These are phyloP conservation scores for Linnemannia schmuckeri DNA, from an alignment of 192 early-diverging fungal species.

Conservation along the genomic window DNA sequence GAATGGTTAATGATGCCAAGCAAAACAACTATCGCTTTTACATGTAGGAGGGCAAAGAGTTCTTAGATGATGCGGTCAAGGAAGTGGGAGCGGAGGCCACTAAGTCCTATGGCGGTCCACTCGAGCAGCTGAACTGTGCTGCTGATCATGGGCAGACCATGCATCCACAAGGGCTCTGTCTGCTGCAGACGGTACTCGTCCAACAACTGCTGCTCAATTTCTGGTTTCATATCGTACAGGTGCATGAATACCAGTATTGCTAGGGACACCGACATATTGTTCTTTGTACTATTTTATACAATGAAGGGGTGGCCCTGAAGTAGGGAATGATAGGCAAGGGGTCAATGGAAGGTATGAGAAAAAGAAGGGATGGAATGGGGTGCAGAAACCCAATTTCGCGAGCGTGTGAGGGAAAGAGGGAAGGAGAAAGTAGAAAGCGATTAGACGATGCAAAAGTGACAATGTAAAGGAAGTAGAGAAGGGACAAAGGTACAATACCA, in stretches of 20 bases:
- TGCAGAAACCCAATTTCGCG: no score
- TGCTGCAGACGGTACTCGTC: not conserved
- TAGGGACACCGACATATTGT: not conserved
- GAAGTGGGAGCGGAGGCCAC: not conserved
- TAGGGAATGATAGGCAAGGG: not conserved
- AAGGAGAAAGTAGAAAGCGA: no score
- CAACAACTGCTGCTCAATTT: not conserved
- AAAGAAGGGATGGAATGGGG: no score
- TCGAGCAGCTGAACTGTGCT: conserved; percentile 2
- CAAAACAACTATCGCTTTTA: not conserved
- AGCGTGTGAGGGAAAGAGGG: no score
- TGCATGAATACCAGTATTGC: conserved; percentile 12
- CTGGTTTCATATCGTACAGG: not conserved
- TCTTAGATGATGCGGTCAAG: not conserved
- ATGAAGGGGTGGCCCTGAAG: not conserved
- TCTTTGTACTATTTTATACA: not conserved
- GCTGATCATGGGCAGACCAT: conserved; percentile 10
- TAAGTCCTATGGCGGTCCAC: conserved; percentile 4
- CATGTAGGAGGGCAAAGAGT: not conserved
- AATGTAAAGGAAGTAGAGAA: no score
- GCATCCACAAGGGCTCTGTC: not conserved
- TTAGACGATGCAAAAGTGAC: no score
- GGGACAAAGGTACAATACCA: no score
- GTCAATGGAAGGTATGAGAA: not conserved
- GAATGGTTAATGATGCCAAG: no score